These are phyloP conservation scores for Populus ilicifolia DNA, from an alignment of 345 rosid species.

Conservation along the genomic window DNA sequence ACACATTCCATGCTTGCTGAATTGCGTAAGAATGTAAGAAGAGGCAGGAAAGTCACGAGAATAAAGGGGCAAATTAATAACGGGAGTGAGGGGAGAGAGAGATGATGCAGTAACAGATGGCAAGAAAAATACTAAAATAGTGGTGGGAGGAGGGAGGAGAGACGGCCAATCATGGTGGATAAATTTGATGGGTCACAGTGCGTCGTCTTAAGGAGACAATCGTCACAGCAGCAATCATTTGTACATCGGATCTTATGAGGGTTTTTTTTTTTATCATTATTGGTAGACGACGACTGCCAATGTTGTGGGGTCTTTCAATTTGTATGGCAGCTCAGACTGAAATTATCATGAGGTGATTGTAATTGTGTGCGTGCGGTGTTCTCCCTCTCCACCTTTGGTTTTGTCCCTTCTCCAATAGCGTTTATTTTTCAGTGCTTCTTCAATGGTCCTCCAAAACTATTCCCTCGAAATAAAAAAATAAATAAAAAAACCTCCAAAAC, in stretches of 20 bases:
- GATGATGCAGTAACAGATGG: neutral
- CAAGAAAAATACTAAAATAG: neutral
- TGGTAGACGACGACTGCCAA: too few relatives aligned
- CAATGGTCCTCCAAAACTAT: too few relatives aligned
- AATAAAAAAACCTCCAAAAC: too few relatives aligned
- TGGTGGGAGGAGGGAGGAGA: neutral
- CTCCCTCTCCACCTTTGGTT: neutral
- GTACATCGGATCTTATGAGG: slow-evolving; percentile 28
- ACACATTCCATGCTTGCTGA: neutral
- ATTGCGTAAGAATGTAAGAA: neutral
- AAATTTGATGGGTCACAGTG: slow-evolving; percentile 26
- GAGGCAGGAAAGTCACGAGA: slow-evolving; percentile 32
- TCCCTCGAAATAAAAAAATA: too few relatives aligned
- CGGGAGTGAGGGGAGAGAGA: slow-evolving; percentile 5
- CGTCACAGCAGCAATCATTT: slow-evolving; percentile 47
- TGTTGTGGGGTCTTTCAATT: slow-evolving; percentile 5
- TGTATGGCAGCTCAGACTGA: neutral
- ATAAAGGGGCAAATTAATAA: slow-evolving; percentile 20
- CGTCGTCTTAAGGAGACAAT: slow-evolving; percentile 37
- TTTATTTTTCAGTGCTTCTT: too few relatives aligned
- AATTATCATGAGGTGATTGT: slow-evolving; percentile 26
- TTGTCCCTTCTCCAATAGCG: too few relatives aligned
- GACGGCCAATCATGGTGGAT: neutral
- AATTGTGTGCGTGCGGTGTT: neutral
- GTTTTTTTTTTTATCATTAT: neutral